Conservation (phyloP, 75 land plant genomes). For the Cupressus sempervirens region DNA sequence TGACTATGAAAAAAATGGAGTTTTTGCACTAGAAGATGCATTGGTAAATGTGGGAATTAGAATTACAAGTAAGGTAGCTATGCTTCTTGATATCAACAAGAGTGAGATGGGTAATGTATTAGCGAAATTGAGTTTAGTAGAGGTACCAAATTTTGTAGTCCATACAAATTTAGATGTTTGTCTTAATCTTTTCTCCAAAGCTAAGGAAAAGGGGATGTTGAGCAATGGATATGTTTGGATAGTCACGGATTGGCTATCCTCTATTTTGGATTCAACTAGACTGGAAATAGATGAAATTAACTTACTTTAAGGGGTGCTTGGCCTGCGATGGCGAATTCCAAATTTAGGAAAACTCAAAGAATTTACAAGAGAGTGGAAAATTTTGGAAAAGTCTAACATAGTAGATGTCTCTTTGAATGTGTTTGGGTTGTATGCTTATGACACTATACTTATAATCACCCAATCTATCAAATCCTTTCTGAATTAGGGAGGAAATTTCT, state of each 20-base stretch:
- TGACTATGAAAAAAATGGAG: constrained; percentile 43
- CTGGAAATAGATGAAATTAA: constrained; percentile 25
- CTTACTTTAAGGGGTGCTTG: constrained; percentile 67
- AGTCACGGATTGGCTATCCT: constrained; percentile 27
- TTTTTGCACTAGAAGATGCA: constrained; percentile 38
- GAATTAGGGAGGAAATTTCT: constrained; percentile 35
- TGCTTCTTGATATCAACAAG: constrained; percentile 12
- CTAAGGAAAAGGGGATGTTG: constrained; percentile 42
- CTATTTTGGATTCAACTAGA: constrained; percentile 19
- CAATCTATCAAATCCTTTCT: constrained; percentile 53
- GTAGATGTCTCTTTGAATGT: constrained; percentile 33
- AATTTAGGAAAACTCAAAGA: constrained; percentile 32
- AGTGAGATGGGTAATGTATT: constrained; percentile 19
- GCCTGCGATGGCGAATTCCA: constrained; percentile 62
- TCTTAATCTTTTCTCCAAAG: constrained; percentile 31
- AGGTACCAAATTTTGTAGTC: constrained; percentile 45
- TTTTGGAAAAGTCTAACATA: not conserved
- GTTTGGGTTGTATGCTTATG: constrained; percentile 81
- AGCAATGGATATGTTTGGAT: constrained; percentile 57
- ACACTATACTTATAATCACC: constrained; percentile 65
- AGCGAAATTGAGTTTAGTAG: constrained; percentile 30
- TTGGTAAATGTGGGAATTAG: constrained; percentile 20
- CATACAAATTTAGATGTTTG: constrained; percentile 34
- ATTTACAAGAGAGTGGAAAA: constrained; percentile 50
- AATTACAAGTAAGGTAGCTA: constrained; percentile 35